These are phyloP conservation scores for Ophiosphaerella narmari DNA, from an alignment of 2,329 filamentous ascomycete genomes.

Conservation along the genomic window DNA sequence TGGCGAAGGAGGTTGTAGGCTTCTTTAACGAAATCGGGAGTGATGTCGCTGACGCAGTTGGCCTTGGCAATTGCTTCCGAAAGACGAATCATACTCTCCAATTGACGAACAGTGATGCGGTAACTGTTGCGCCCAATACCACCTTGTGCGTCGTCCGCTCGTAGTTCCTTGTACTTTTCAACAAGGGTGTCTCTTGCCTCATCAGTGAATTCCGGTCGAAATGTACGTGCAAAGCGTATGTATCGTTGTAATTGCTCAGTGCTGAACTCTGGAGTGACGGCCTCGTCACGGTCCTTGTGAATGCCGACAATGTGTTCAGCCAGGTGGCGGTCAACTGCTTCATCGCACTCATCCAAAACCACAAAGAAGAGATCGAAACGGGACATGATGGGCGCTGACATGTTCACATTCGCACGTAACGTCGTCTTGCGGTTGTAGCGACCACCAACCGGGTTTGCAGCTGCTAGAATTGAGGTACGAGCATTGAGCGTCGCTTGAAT, in stretches of 20 bases:
- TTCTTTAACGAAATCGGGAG: conserved; percentile 82
- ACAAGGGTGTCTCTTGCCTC: conserved; percentile 87
- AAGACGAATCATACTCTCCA: conserved; percentile 93
- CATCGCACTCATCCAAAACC: conserved; percentile 94
- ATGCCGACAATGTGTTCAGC: conserved; percentile 94
- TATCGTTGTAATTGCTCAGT: conserved; percentile 97
- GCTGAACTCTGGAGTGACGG: conserved; percentile 89
- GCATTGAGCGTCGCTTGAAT: conserved; percentile 98
- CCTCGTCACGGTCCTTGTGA: conserved; percentile 89
- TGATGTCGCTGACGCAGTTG: conserved; percentile 92
- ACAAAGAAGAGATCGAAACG: conserved; percentile 99
- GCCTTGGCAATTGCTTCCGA: conserved; percentile 98
- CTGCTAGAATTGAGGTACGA: conserved; percentile 90
- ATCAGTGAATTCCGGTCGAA: conserved; percentile 88
- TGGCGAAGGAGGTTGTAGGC: conserved; percentile 89
- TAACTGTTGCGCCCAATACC: conserved; percentile 95
- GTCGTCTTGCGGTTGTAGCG: conserved; percentile 98
- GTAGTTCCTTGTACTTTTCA: conserved; percentile 91
- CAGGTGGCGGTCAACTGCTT: conserved; percentile 84
- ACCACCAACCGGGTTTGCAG: conserved; percentile 92
- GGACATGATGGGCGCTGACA: conserved; percentile 98
- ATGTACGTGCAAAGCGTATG: conserved; percentile 93
- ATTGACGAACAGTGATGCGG: conserved; percentile 93
- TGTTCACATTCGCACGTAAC: conserved; percentile 93
- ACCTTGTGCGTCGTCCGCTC: conserved; percentile 90